Conservation (phyloP, 371 early-diverging fungal genomes). For the Mucor saturninus region DNA sequence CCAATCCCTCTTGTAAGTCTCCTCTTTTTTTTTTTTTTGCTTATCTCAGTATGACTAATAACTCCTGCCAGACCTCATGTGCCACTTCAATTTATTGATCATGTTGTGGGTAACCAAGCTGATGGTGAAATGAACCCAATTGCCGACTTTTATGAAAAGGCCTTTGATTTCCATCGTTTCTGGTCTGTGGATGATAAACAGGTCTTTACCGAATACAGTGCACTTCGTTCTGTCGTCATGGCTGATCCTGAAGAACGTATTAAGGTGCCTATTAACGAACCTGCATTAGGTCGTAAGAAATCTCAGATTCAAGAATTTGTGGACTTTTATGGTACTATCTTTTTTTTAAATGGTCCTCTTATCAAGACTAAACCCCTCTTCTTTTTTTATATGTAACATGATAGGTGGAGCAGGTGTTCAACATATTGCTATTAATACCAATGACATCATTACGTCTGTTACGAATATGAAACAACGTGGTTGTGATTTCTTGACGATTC, state of each 20-base stretch:
- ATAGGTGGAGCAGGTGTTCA: slow-evolving; percentile 87
- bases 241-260: slow-evolving; percentile 89
- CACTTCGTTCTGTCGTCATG: slow-evolving; percentile 96
- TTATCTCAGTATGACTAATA: not conserved
- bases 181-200: slow-evolving; percentile 98
- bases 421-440: slow-evolving; percentile 94
- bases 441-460: slow-evolving; percentile 86
- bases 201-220: slow-evolving; percentile 94
- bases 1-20: slow-evolving; percentile 46
- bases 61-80: slow-evolving; percentile 57
- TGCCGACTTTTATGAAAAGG: slow-evolving; percentile 84
- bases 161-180: slow-evolving; percentile 96
- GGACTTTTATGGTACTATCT: slow-evolving; percentile 81
- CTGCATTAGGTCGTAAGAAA: slow-evolving; percentile 93
- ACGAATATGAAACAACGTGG: slow-evolving; percentile 83
- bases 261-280: slow-evolving; percentile 98
- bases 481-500: slow-evolving; percentile 88
- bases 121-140: slow-evolving; percentile 88
- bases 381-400: not conserved
- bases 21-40: not conserved
- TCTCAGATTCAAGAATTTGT: slow-evolving; percentile 97
- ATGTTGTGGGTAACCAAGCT: slow-evolving; percentile 96
- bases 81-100: slow-evolving; percentile 81
- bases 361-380: too few species aligned
- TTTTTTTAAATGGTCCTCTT: not conserved